A percentile compares a stretch with the other conserved stretches of the same genome.
Conservation (phyloP, 2,329 filamentous ascomycete species). For the Fusarium bactridioides region DNA sequence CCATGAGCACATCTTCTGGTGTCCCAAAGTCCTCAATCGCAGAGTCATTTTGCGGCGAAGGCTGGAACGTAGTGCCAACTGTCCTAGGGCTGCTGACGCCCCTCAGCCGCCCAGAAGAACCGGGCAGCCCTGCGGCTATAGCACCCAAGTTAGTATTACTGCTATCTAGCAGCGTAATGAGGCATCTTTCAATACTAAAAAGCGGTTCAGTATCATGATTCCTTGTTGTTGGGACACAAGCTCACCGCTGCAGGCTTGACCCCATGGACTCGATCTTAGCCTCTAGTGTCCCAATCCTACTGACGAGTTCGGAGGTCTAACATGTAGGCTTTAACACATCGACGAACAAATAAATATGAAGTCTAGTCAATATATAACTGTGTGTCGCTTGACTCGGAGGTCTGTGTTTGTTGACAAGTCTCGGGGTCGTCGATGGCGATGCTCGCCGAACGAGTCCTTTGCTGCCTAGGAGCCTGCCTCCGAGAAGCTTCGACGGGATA, state of each 20-base stretch:
- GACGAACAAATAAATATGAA: no score
- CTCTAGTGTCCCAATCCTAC: background rate
- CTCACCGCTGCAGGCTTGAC: background rate
- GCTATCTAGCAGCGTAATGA: background rate
- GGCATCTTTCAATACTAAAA: background rate
- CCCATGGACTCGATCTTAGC: background rate
- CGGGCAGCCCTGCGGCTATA: no score
- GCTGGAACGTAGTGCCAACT: background rate
- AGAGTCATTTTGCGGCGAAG: background rate
- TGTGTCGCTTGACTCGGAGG: no score
- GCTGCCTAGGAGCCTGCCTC: no score
- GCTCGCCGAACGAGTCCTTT: no score
- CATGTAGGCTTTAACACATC: no score
- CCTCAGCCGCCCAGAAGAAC: background rate
- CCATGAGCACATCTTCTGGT: background rate
- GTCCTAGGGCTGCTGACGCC: background rate
- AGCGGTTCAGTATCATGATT: background rate
- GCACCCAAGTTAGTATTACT: background rate
- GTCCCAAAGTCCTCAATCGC: background rate
- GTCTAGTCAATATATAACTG: fast-evolving
- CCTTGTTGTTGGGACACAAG: background rate
- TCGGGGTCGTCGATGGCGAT: no score
- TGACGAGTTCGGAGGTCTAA: no score
- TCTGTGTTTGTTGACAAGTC: no score
- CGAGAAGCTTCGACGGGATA: no score